These are phyloP conservation scores for Ambrosia artemisiifolia DNA, from an alignment of 129 eudicot genomes.

Conservation along the genomic window DNA sequence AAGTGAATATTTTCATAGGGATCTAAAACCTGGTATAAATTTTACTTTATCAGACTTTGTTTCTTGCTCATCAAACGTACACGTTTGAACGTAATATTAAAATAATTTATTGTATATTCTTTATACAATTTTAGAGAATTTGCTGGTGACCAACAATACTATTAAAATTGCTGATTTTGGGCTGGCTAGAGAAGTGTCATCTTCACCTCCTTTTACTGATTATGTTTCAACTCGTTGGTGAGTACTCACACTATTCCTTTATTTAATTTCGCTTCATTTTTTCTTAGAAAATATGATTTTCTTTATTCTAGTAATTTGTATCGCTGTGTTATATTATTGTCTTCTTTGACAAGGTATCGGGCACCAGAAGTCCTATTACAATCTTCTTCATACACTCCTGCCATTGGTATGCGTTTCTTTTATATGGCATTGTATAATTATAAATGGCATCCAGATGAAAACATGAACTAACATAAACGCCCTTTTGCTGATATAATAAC, in stretches of 20 bases:
- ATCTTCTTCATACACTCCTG: slow-evolving; percentile 73
- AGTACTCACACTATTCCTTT: slow-evolving; percentile 17
- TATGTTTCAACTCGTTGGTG: slow-evolving; percentile 98
- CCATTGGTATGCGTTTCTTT: slow-evolving; percentile 56
- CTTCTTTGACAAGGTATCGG: slow-evolving; percentile 64
- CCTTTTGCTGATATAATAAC: slow-evolving; percentile 14
- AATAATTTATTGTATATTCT: neutral
- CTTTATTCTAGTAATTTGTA: neutral
- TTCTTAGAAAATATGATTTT: neutral
- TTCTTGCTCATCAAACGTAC: neutral
- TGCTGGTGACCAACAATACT: slow-evolving; percentile 71
- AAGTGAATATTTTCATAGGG: slow-evolving; percentile 90
- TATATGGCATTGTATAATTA: too few relatives aligned
- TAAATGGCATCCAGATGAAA: neutral
- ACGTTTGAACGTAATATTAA: neutral
- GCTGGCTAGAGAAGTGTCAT: slow-evolving; percentile 86
- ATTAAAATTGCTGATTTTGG: slow-evolving; percentile 96
- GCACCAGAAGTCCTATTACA: slow-evolving; percentile 95
- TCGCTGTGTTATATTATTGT: slow-evolving; percentile 1
- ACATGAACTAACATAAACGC: slow-evolving; percentile 9
- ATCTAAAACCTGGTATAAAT: slow-evolving; percentile 84
- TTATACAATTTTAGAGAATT: slow-evolving; percentile 56
- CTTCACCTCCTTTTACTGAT: slow-evolving; percentile 88
- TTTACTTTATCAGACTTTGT: slow-evolving; percentile 13
- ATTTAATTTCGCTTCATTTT: neutral